Conservation (phyloP, 2,329 filamentous ascomycete genomes). For the Davidsoniella australis region DNA sequence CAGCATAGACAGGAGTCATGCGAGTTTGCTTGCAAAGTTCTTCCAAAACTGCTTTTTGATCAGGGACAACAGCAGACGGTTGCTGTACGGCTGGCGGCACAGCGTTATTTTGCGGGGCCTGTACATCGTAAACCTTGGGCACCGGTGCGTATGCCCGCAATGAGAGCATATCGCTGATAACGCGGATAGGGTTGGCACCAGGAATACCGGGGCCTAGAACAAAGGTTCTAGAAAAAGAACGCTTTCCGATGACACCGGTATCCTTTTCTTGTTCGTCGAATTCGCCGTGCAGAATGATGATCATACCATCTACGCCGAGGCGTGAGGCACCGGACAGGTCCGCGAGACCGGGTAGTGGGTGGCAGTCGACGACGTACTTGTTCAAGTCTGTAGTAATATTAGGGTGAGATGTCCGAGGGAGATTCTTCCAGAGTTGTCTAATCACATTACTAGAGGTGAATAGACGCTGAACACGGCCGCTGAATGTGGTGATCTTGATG, state of each 20-base stretch:
- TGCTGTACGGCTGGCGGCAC: slow-evolving; percentile 10
- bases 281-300: slow-evolving; percentile 66
- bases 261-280: slow-evolving; percentile 55
- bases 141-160: slow-evolving; percentile 47
- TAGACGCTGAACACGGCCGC: slow-evolving; percentile 45
- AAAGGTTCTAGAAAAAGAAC: slow-evolving; percentile 71
- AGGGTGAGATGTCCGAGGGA: slow-evolving; percentile 62
- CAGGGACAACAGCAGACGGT: slow-evolving; percentile 19
- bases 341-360: slow-evolving; percentile 51
- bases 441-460: slow-evolving; percentile 50
- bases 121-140: slow-evolving; percentile 22
- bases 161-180: slow-evolving; percentile 64
- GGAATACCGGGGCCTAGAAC: slow-evolving; percentile 58
- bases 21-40: slow-evolving; percentile 62
- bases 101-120: slow-evolving; percentile 17
- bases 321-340: slow-evolving; percentile 49
- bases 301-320: slow-evolving; percentile 57
- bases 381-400: slow-evolving; percentile 46
- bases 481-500: slow-evolving; percentile 44
- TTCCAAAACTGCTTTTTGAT: slow-evolving; percentile 52
- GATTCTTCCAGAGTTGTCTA: slow-evolving; percentile 45
- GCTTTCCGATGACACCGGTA: slow-evolving; percentile 40
- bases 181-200: slow-evolving; percentile 46
- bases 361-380: slow-evolving; percentile 73
- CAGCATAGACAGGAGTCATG: slow-evolving; percentile 64